Evolutionary conservation across 2,329 filamentous ascomycete species (phyloP), one percentile per base, ranked within the genome.

Genomic region (Lasiodiplodia sp.): DNA sequence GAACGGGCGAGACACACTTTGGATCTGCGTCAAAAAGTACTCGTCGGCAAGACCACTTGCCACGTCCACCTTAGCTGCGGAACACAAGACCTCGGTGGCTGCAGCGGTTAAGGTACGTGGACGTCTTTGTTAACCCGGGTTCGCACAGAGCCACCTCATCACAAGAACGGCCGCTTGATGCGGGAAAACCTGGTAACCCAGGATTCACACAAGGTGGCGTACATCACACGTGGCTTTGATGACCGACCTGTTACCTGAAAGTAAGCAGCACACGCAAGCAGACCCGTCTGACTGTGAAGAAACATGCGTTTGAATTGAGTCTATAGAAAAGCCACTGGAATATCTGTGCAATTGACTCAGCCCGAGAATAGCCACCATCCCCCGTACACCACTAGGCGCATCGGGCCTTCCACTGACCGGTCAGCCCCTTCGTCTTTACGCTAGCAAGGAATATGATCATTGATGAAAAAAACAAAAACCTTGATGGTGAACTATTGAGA

Each of bases 291-390:
- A 64, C 47, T 23, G 60, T 64, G 60, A 64, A 64, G 60, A 64
- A 64, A 51, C 47, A 51, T 64, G 44, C 44, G 3, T 64, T 34
- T 21, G 21, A 52, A 37, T 64, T 52, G 60, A 64, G 60, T 64
- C 60, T 64, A 64, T 64, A 64, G 40, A 64, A 23, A 37, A 64
- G 60, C 60, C 60, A 52, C 47, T 64, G 28, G 44, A 52, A 52
- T 25, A 37, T 38, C 28, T 38, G 60, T 52, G 28, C 6, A 10
- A 16, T 37, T 64, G 60, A 52, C 28, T 64, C 44, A 64, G 60
- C 47, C 60, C 60, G 60, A 52, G 37, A 52, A 10, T n/a, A 52
- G 60, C 31, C 47, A 51, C 47, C 23, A 28, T 38, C 51, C 38
- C 44, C 52, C 60, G 60, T 64, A 52, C 60, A 64, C 60, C 47